Percentiles rank a stretch among this genome's conserved stretches.
phyloP scores from a whole-genome alignment of 768 basidiomycete species.

The Rhizopogon vinicolor region DNA sequence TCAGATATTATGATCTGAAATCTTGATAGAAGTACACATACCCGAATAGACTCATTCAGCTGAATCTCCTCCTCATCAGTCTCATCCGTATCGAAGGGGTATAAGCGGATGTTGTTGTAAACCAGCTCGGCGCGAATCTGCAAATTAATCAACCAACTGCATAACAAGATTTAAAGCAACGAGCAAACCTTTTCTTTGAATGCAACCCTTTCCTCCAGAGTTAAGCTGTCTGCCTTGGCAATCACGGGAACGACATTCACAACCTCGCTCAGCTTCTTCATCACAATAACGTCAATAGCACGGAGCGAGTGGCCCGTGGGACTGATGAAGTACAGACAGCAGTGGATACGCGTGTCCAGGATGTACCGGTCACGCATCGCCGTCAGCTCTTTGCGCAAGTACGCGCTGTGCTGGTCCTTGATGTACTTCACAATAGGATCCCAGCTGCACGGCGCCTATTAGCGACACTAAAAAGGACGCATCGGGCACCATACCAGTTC shows the following conservation, averaged over 20 bases:
- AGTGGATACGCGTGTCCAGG: constrained; percentile 97
- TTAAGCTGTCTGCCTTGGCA: constrained; percentile 94
- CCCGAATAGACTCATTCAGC: constrained; percentile 86
- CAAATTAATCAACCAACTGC: constrained; percentile 7
- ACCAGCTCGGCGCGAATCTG: constrained; percentile 92
- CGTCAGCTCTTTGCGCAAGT: constrained; percentile 97
- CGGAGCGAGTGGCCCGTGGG: constrained; percentile 97
- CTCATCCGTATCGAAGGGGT: constrained; percentile 97
- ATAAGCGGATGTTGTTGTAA: constrained; percentile 89
- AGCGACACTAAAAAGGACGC: constrained; percentile 1
- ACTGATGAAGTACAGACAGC: constrained; percentile 97
- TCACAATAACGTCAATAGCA: constrained; percentile 95
- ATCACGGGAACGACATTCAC: constrained; percentile 99
- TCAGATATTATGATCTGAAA: neutral
- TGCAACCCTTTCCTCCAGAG: constrained; percentile 82
- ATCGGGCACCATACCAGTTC: constrained; percentile 64
- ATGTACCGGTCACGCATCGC: constrained; percentile 99
- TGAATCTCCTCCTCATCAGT: constrained; percentile 89
- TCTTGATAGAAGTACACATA: constrained; percentile 32
- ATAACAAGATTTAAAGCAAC: neutral
- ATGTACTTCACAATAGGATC: constrained; percentile 99
- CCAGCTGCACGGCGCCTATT: constrained; percentile 58
- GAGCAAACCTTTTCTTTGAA: constrained; percentile 85
- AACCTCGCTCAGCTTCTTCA: constrained; percentile 98
- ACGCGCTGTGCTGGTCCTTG: constrained; percentile 98